Evolutionary conservation across 208 protist genomes (phyloP).

Genomic region (Angomonas desouzai): DNA sequence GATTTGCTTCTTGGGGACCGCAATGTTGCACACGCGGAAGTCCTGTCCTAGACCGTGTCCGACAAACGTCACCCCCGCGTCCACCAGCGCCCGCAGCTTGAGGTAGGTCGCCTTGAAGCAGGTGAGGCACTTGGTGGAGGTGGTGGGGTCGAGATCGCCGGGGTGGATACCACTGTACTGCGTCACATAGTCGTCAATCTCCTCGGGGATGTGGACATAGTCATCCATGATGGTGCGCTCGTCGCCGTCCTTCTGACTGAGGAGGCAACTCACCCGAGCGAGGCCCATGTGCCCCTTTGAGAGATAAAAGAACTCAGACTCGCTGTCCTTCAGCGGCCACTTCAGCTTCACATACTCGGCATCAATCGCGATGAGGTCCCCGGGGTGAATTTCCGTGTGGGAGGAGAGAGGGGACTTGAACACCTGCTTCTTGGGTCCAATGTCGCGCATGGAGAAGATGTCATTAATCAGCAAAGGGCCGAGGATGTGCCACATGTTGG

Average conservation of each 20-base stretch:
- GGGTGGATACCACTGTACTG: constrained; percentile 94
- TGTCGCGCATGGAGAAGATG: constrained; percentile 48
- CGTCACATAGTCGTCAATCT: constrained; percentile 89
- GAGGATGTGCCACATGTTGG: constrained; percentile 76
- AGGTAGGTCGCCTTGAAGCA: constrained; percentile 94
- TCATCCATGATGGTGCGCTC: constrained; percentile 88
- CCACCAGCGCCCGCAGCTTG: constrained; percentile 92
- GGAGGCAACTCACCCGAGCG: constrained; percentile 83
- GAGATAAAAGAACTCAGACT: constrained; percentile 33
- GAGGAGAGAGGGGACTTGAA: constrained; percentile 69
- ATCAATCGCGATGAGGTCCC: constrained; percentile 83
- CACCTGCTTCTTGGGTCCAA: constrained; percentile 39
- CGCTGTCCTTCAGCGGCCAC: constrained; percentile 53
- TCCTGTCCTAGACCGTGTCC: constrained; percentile 95
- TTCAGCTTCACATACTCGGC: constrained; percentile 88
- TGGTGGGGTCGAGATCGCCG: constrained; percentile 91
- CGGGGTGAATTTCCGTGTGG: constrained; percentile 64
- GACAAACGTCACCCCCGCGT: constrained; percentile 92
- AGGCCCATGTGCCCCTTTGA: constrained; percentile 82
- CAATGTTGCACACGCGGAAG: constrained; percentile 96
- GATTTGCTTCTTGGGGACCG: constrained; percentile 93
- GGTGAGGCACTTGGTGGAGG: constrained; percentile 90
- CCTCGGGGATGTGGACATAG: constrained; percentile 85
- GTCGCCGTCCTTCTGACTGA: constrained; percentile 74
- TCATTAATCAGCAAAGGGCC: constrained; percentile 79